Conservation (phyloP, 2,329 filamentous ascomycete genomes). For the Periconia digitata region DNA sequence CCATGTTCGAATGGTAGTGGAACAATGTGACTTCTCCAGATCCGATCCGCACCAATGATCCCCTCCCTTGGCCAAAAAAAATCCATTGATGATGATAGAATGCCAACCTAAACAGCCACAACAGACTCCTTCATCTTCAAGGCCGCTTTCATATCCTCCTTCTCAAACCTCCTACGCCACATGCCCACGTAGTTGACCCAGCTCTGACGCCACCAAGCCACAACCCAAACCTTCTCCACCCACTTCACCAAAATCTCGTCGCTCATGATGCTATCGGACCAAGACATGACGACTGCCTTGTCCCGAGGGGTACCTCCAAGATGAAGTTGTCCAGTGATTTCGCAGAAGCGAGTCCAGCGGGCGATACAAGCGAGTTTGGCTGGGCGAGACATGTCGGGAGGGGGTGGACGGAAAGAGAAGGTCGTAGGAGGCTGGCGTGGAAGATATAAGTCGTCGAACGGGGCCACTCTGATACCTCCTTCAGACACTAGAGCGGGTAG, state of each 20-base stretch:
- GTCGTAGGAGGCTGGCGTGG: constrained; percentile 10
- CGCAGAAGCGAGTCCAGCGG: constrained; percentile 29
- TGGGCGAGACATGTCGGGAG: constrained; percentile 18
- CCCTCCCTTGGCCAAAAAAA: too few relatives aligned
- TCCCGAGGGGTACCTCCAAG: constrained; percentile 16
- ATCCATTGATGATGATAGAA: too few relatives aligned
- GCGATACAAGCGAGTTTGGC: constrained; percentile 27
- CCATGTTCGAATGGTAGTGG: too few relatives aligned
- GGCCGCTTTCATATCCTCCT: constrained; percentile 13
- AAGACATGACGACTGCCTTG: constrained; percentile 24
- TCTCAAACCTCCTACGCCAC: constrained; percentile 26
- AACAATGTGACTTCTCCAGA: too few relatives aligned
- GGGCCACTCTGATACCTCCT: background rate
- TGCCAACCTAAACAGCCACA: background rate
- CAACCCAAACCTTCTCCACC: constrained; percentile 26
- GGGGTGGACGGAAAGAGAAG: constrained; percentile 18
- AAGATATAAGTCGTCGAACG: constrained; percentile 16
- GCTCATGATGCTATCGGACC: constrained; percentile 16
- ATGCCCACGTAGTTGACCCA: constrained; percentile 23
- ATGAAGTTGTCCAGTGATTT: constrained; percentile 11
- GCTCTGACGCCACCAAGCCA: constrained; percentile 25
- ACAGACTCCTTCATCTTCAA: constrained; percentile 5
- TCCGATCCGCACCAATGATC: too few relatives aligned
- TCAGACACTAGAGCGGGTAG: background rate
- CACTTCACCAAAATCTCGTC: constrained; percentile 19